These are phyloP conservation scores for Serendipita sp. DNA, from an alignment of 1,284 basidiomycete genomes.

Conservation along the genomic window DNA sequence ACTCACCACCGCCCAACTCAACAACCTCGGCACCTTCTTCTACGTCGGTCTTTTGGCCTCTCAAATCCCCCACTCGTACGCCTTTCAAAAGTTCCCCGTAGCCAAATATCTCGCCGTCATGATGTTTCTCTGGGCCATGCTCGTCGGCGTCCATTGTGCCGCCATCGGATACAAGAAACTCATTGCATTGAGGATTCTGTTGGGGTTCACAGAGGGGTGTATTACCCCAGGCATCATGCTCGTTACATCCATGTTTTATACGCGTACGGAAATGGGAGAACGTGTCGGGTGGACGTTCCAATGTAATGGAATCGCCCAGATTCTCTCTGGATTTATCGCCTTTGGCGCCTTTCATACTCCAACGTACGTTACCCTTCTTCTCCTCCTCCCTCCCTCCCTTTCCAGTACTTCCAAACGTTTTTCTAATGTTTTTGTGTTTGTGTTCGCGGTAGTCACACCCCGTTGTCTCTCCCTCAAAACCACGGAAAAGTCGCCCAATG, in stretches of 20 bases:
- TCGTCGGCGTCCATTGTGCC: constrained; percentile 16
- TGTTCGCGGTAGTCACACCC: not conserved
- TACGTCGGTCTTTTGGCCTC: constrained; percentile 19
- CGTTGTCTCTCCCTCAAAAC: not conserved
- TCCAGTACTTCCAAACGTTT: too few species aligned
- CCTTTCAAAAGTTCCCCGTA: constrained; percentile 21
- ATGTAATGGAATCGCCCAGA: constrained; percentile 22
- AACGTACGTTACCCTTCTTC: not conserved
- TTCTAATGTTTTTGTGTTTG: too few species aligned
- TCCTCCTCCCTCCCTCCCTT: too few species aligned
- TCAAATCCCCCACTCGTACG: constrained; percentile 17
- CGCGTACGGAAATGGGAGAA: constrained; percentile 21
- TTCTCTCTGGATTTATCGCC: constrained; percentile 22
- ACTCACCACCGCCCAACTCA: constrained; percentile 19
- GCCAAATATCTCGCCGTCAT: constrained; percentile 21
- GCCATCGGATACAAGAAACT: constrained; percentile 16
- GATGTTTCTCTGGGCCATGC: constrained; percentile 21
- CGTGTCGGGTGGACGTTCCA: constrained; percentile 21
- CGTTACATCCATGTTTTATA: constrained; percentile 22
- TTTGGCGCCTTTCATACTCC: constrained; percentile 21
- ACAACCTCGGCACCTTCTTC: constrained; percentile 22
- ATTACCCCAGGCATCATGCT: constrained; percentile 21
- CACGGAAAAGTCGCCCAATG: constrained; percentile 9
- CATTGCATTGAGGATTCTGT: constrained; percentile 16
- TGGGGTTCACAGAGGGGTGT: constrained; percentile 22